A percentile compares a stretch with the other conserved stretches of the same genome.
phyloP scores from a whole-genome alignment of 306 rosid species.

The Lagenaria siceraria region DNA sequence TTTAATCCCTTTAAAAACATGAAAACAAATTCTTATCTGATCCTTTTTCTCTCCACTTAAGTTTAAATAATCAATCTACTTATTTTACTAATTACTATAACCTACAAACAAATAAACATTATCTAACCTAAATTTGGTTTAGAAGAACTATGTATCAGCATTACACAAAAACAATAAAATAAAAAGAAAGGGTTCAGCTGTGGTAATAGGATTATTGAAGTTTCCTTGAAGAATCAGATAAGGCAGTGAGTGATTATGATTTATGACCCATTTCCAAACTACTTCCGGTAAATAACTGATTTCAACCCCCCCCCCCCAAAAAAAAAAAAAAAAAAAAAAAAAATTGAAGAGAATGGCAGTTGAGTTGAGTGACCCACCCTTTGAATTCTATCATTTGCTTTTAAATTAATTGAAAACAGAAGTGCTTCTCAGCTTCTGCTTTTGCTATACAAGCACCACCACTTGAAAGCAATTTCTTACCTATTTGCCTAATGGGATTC shows the following conservation, averaged over 20 bases:
- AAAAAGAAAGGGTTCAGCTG: too few species aligned
- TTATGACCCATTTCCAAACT: neutral
- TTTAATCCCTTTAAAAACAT: neutral
- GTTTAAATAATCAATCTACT: too few species aligned
- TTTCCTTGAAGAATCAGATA: neutral
- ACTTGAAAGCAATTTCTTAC: neutral
- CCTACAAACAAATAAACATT: too few species aligned
- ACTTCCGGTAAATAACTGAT: slow-evolving; percentile 7
- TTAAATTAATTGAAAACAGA: neutral
- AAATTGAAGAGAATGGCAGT: neutral
- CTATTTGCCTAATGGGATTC: neutral
- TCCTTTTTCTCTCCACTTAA: neutral
- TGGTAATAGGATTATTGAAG: neutral
- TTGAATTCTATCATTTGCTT: neutral
- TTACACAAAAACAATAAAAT: too few species aligned
- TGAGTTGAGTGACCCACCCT: neutral
- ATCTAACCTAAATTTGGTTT: too few species aligned
- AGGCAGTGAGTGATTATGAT: neutral
- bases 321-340: too few species aligned
- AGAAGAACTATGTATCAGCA: too few species aligned
- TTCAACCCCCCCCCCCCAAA: too few species aligned
- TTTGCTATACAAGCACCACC: neutral
- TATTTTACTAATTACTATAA: too few species aligned
- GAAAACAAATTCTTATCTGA: too few species aligned
- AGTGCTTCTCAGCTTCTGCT: neutral